Evolutionary conservation across 345 rosid genomes (phyloP).

Genomic region (Murraya koenigii): DNA sequence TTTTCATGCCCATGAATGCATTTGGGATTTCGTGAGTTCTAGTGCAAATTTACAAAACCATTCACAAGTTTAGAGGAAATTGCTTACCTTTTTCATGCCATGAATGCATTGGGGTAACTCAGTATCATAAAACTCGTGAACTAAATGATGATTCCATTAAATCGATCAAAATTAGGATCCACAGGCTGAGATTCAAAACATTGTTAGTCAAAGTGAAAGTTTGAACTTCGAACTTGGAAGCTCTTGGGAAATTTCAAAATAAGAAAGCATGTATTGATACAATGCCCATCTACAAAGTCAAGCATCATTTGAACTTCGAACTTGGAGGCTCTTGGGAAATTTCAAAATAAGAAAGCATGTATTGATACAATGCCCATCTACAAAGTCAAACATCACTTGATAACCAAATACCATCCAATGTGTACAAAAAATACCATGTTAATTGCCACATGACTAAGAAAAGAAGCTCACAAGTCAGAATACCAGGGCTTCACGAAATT

Average conservation of each 20-base stretch:
- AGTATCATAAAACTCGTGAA: no score
- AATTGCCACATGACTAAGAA: slow-evolving; percentile 14
- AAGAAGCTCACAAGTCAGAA: neutral
- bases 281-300: neutral
- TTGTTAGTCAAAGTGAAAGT: neutral
- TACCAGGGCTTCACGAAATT: neutral
- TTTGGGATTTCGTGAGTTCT: neutral
- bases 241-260: neutral
- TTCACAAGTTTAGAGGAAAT: no score
- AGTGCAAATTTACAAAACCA: neutral
- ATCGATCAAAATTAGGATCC: neutral
- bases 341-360: neutral
- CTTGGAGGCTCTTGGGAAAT: neutral
- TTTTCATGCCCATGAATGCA: no score
- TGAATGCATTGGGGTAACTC: no score
- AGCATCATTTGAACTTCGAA: neutral
- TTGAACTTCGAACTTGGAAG: neutral
- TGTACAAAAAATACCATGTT: slow-evolving; percentile 16
- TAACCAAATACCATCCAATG: slow-evolving; percentile 10
- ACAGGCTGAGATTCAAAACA: neutral
- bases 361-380: slow-evolving; percentile 4
- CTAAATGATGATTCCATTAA: no score
- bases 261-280: neutral
- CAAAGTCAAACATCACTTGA: neutral
- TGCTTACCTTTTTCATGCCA: no score